These are phyloP conservation scores for Volvox carteri DNA, from an alignment of 163 green algal species.

Conservation along the genomic window DNA sequence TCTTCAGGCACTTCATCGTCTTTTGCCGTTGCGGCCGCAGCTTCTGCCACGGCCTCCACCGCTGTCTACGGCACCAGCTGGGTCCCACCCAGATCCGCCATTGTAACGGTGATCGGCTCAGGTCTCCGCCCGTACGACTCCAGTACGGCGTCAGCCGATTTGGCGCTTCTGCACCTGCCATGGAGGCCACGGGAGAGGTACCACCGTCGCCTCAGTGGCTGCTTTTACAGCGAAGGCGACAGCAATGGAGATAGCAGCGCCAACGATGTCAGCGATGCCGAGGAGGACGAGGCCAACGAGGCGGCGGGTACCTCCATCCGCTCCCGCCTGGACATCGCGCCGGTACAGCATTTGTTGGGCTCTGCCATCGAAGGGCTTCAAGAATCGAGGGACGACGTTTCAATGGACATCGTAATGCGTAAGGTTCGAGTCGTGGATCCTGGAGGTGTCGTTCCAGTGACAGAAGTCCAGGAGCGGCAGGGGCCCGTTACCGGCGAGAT, in stretches of 20 bases:
- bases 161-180: constrained; percentile 1
- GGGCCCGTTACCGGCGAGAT: too few species aligned
- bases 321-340: too few species aligned
- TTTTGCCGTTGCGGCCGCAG: neutral
- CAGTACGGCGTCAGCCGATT: neutral
- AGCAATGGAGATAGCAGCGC: neutral
- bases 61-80: neutral
- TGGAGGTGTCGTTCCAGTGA: too few species aligned
- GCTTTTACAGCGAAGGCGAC: neutral
- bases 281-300: neutral
- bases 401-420: too few species aligned
- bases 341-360: too few species aligned
- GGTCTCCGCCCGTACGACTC: neutral
- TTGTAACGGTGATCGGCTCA: neutral
- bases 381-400: too few species aligned
- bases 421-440: too few species aligned
- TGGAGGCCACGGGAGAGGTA: constrained; percentile 18
- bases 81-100: neutral
- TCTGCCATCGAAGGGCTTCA: too few species aligned
- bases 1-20: too few species aligned
- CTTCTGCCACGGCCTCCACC: neutral
- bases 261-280: neutral
- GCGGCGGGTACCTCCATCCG: too few species aligned
- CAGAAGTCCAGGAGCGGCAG: too few species aligned
- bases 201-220: neutral